Evolutionary conservation across 2,329 filamentous ascomycete species (phyloP).

Genomic region (Fusarium udum): DNA sequence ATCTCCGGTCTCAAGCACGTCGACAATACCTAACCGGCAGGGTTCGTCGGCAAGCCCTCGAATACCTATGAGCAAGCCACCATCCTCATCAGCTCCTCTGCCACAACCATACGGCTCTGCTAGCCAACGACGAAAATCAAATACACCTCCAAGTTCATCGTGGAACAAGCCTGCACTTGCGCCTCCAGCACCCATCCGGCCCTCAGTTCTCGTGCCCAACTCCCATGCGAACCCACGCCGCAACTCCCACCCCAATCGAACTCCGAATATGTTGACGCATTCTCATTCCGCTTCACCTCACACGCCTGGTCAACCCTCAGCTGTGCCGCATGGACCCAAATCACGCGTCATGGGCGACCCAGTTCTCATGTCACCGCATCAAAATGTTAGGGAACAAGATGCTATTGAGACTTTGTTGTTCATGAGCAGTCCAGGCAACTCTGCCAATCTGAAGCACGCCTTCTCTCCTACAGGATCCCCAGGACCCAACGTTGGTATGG

Average conservation of each 20-base stretch:
- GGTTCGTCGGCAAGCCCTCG: constrained; percentile 66
- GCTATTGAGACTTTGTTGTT: constrained; percentile 83
- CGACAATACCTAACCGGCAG: constrained; percentile 62
- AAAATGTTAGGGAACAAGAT: constrained; percentile 77
- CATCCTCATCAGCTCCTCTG: constrained; percentile 44
- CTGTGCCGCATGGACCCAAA: constrained; percentile 42
- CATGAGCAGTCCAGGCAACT: constrained; percentile 82
- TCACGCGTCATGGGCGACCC: constrained; percentile 55
- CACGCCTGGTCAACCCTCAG: constrained; percentile 53
- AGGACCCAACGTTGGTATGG: constrained; percentile 35
- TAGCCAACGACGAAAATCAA: constrained; percentile 43
- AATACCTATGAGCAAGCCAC: constrained; percentile 46
- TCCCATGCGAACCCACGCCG: constrained; percentile 56
- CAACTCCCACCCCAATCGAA: constrained; percentile 60
- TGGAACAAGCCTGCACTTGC: constrained; percentile 55
- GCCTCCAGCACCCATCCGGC: constrained; percentile 65
- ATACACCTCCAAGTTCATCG: constrained; percentile 51
- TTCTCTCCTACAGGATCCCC: constrained; percentile 58
- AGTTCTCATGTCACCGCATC: constrained; percentile 71
- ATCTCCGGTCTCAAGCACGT: constrained; percentile 69
- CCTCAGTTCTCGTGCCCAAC: constrained; percentile 50
- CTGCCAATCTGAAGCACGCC: constrained; percentile 66
- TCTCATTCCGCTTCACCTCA: constrained; percentile 59
- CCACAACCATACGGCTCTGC: constrained; percentile 42
- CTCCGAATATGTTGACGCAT: constrained; percentile 60